Conservation (phyloP, 192 early-diverging fungal genomes). For the Backusella circina region DNA sequence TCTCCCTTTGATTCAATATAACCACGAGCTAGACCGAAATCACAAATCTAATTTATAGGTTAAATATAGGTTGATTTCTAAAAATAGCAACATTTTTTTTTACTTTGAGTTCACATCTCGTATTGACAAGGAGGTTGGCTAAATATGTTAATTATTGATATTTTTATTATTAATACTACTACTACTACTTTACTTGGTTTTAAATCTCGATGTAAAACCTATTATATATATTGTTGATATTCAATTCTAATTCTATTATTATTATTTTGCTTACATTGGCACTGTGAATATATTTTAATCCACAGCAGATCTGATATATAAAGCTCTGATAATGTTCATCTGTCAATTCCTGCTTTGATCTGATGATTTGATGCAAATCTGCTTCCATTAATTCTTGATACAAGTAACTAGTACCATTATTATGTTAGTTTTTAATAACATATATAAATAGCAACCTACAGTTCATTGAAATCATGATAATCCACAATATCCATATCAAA, state of each 20-base stretch:
- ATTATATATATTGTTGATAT: neutral
- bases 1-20: conserved; percentile 65
- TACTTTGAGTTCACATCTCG: conserved; percentile 89
- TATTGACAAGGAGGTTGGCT: conserved; percentile 83
- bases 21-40: conserved; percentile 90
- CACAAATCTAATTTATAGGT: conserved; percentile 75
- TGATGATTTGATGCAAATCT: conserved; percentile 51
- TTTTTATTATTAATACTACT: neutral
- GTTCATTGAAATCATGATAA: conserved; percentile 71
- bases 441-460: conserved; percentile 32
- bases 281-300: conserved; percentile 91
- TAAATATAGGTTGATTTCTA: neutral
- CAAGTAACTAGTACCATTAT: conserved; percentile 50
- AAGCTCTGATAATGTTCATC: conserved; percentile 92
- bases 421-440: neutral
- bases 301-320: conserved; percentile 84
- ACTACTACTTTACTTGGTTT: conserved; percentile 60
- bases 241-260: neutral
- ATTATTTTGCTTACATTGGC: conserved; percentile 47
- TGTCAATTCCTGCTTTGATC: conserved; percentile 71
- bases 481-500: conserved; percentile 78
- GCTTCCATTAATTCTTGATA: conserved; percentile 78
- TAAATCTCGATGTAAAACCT: conserved; percentile 83
- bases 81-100: neutral
- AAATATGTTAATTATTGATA: neutral